Conservation (phyloP, 2,329 filamentous ascomycete species). For the Daldinia sp. region DNA sequence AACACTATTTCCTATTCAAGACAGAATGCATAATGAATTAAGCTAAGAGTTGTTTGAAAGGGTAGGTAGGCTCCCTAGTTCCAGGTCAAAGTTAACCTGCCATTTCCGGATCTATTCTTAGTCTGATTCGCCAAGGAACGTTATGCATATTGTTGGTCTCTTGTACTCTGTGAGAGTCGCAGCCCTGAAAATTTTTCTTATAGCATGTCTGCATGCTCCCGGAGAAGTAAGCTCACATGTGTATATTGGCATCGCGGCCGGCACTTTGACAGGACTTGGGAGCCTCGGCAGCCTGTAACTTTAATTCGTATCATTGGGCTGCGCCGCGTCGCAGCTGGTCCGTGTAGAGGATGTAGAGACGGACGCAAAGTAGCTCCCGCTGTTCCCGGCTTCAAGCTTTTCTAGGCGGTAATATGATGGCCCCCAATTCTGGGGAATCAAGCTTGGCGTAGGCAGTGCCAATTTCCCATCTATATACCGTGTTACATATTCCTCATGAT, state of each 20-base stretch:
- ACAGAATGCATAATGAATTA: conserved; percentile 1
- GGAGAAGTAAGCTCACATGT: conserved; percentile 34
- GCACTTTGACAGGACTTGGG: conserved; percentile 18
- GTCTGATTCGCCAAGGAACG: conserved; percentile 20
- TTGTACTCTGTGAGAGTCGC: conserved; percentile 18
- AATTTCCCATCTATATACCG: conserved; percentile 19
- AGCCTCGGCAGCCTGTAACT: conserved; percentile 33
- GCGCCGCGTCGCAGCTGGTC: conserved; percentile 36
- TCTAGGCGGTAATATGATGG: conserved; percentile 25
- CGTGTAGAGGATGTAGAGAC: conserved; percentile 13
- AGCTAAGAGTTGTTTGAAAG: conserved; percentile 14
- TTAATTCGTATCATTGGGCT: conserved; percentile 25
- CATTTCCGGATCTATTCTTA: conserved; percentile 18
- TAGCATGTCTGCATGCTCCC: conserved; percentile 33
- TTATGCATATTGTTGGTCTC: conserved; percentile 17
- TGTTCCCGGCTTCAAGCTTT: conserved; percentile 37
- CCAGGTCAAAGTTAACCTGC: conserved; percentile 14
- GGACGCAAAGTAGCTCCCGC: conserved; percentile 36
- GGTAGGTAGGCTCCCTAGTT: background rate
- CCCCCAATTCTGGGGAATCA: conserved; percentile 37
- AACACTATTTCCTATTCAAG: conserved; percentile 24
- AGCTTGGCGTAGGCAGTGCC: conserved; percentile 32
- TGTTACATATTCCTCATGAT: conserved; percentile 25
- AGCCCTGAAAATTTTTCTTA: conserved; percentile 18
- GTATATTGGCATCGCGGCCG: conserved; percentile 27